Base-by-base conservation (phyloP, 306 rosid species). In the Quercus dentata region DNA sequence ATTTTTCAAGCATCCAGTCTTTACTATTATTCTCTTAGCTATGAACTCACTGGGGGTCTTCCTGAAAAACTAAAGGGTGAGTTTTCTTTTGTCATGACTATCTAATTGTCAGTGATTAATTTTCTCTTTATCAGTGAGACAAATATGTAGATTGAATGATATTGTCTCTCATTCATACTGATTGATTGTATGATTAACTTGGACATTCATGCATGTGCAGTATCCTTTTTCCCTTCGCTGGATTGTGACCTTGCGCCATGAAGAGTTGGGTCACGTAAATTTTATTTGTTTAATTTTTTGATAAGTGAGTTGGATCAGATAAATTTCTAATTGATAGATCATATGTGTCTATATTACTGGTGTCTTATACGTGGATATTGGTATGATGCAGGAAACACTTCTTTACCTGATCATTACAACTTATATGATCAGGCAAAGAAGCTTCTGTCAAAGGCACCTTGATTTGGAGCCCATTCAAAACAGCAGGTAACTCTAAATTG, bases 181-280 rank as follows among this genome's bases (percentile, higher is more conserved):
- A 2, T 76, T 18, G 75, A 17, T 31, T 8, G 61, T 33, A n/a
- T 33, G 49, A 71, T 79, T 64, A 18, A 67, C 23, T 17, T 59
- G 5, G 54, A 55, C 51, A 67, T 23, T 33, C 41, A 74, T 82
- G 20, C 71, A 54, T 83, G 71, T 19, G 74, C 95, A 95, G 99
- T 28, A 89, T 85, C 80, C 98, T 95, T 92, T 95, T 76, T 88
- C 94, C 9, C 88, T 95, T 82, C 97, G 88, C 74, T 91, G 98
- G n/a, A 90, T 91, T 85, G 97, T 98, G 64, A 95, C 99, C 41
- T 78, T 95, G 68, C 98, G 96, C 76, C 99, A 81, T 89, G 99
- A 95, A 74, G 99, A 95, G 90, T 78, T 95, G 92, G 99, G 99
- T 64, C 99, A 95, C 92, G 99, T 95, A 84, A 74, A 79, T 82